A percentile compares a stretch with the other conserved stretches of the same genome.
Conservation (phyloP, 2,329 filamentous ascomycete genomes). For the Sarocladiaceae sp. region DNA sequence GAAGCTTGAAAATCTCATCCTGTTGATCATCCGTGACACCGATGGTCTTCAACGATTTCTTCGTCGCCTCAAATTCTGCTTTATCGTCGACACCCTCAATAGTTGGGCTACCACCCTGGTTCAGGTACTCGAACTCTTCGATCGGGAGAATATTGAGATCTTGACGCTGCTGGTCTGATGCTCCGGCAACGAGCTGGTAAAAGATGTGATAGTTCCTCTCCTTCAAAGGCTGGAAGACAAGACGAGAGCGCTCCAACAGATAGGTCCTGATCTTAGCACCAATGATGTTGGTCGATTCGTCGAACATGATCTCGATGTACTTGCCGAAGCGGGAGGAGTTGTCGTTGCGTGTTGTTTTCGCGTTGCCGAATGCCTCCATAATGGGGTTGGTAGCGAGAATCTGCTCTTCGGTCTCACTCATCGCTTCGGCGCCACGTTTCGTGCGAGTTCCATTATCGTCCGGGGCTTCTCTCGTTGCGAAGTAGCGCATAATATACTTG, state of each 20-base stretch:
- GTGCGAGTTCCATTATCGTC: conserved; percentile 68
- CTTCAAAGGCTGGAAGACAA: conserved; percentile 95
- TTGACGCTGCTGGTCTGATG: conserved; percentile 75
- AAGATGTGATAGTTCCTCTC: conserved; percentile 99
- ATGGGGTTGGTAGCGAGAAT: conserved; percentile 98
- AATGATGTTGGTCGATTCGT: conserved; percentile 90
- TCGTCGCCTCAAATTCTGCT: conserved; percentile 84
- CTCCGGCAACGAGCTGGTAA: conserved; percentile 91
- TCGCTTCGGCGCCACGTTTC: conserved; percentile 69
- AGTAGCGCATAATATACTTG: conserved; percentile 99
- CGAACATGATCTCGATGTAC: conserved; percentile 99
- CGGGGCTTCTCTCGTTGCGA: conserved; percentile 91
- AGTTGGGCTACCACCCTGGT: conserved; percentile 83
- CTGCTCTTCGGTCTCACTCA: conserved; percentile 98
- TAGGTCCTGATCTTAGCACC: conserved; percentile 97
- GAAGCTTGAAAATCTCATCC: conserved; percentile 76
- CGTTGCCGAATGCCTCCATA: conserved; percentile 99
- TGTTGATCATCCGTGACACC: conserved; percentile 73
- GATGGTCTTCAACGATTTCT: conserved; percentile 79
- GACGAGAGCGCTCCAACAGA: conserved; percentile 84
- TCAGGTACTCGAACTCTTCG: conserved; percentile 92
- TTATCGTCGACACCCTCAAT: conserved; percentile 96
- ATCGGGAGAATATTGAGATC: conserved; percentile 73
- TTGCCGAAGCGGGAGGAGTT: conserved; percentile 99
- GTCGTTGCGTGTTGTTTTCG: conserved; percentile 98